Base-by-base conservation (phyloP, 2,329 filamentous ascomycete genomes). In the Kalaharituber pfeilii region DNA sequence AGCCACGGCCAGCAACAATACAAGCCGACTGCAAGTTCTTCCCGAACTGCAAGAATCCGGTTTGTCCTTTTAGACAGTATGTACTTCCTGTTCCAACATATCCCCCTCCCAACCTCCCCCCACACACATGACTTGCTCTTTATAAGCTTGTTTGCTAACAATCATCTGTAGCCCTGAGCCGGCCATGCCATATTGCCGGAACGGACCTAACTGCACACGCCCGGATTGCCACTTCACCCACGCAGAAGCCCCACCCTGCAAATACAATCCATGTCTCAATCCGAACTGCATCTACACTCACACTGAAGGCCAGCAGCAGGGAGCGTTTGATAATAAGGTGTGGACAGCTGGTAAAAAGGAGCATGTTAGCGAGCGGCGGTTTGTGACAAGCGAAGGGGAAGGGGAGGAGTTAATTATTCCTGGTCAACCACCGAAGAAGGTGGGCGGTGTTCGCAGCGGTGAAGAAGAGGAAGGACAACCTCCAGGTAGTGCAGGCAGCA, bases 21-120 rank as follows among this genome's bases (percentile, higher is more conserved):
- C 84, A 91, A 67, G 80, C 84, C 67, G 82, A 93, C 65, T 94
- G 88, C 77, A 86, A 83, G 66, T 94, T 87, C 74, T 94, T 79
- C 68, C 86, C 88, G 56, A 86, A 93, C 70, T 94, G 87, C 73
- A 82, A 86, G 50, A 95, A 96, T 68, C 77, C 81, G 7, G 75
- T 78, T 62, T 98, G 91, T 66, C 79, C 84, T 1, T 98, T 95
- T 74, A 82, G 82, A 67, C 91, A 98, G 62, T 64, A 54, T 49
- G 62, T 60, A 27, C 25, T 50, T 29, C 26, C 49, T 22, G 11
- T 27, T 22, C 33, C 30, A 6, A 42, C 27, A n/a, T n/a, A n/a
- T n/a, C n/a, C n/a, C n/a, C n/a, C n/a, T n/a, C n/a, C n/a, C n/a
- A n/a, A n/a, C n/a, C n/a, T n/a, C n/a, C n/a, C n/a, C n/a, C n/a